Conservation (phyloP, 1,284 basidiomycete genomes). For the Leccinum subrobustum region DNA sequence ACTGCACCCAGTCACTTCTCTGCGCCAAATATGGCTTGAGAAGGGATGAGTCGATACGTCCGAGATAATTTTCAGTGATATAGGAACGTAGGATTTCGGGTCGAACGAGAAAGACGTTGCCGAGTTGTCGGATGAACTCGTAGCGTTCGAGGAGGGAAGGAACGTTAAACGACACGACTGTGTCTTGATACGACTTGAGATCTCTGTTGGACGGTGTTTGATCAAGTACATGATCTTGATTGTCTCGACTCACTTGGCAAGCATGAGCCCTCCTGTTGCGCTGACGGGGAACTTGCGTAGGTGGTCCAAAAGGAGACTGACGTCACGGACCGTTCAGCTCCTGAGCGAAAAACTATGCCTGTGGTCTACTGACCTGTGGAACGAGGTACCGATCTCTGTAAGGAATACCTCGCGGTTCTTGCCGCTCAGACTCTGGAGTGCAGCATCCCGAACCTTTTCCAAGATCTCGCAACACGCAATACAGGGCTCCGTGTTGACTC, state of each 20-base stretch:
- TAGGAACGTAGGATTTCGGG: slow-evolving; percentile 93
- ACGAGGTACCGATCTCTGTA: slow-evolving; percentile 91
- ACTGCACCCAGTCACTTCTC: slow-evolving; percentile 85
- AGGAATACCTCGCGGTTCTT: slow-evolving; percentile 93
- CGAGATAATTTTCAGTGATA: slow-evolving; percentile 89
- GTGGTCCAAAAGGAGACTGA: slow-evolving; percentile 89
- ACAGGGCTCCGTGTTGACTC: slow-evolving; percentile 96
- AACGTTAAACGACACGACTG: slow-evolving; percentile 78
- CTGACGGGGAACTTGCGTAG: slow-evolving; percentile 95
- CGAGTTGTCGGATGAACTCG: slow-evolving; percentile 97
- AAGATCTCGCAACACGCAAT: slow-evolving; percentile 85
- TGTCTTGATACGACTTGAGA: slow-evolving; percentile 95
- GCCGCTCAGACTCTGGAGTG: slow-evolving; percentile 76
- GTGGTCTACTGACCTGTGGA: slow-evolving; percentile 68
- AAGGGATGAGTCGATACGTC: slow-evolving; percentile 84
- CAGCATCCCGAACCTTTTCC: slow-evolving; percentile 76
- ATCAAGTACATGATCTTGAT: not conserved
- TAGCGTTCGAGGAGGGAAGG: slow-evolving; percentile 90
- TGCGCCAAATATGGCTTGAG: slow-evolving; percentile 91
- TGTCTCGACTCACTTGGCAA: slow-evolving; percentile 78
- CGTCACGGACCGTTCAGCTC: slow-evolving; percentile 8
- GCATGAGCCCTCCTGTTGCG: slow-evolving; percentile 95
- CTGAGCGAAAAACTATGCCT: not conserved
- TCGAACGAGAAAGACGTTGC: slow-evolving; percentile 94
- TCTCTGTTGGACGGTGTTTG: slow-evolving; percentile 56